Conservation (phyloP, 2,329 filamentous ascomycete species). For the Didymella keratinophila region DNA sequence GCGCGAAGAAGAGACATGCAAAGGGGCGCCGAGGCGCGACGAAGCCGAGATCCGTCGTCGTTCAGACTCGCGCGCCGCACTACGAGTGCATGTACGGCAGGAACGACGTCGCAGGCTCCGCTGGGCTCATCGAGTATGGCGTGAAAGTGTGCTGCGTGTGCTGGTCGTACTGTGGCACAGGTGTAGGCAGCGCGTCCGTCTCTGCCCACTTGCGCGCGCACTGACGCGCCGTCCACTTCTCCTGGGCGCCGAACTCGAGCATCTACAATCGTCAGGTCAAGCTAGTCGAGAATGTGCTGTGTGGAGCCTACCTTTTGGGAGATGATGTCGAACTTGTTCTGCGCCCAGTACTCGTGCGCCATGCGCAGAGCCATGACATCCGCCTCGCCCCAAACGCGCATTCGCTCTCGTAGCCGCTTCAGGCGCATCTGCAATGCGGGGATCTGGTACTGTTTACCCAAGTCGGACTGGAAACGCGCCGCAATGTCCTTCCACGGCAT, state of each 20-base stretch:
- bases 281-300: too few relatives aligned
- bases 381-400: constrained; percentile 61
- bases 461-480: constrained; percentile 57
- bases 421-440: constrained; percentile 64
- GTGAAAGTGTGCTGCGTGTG: constrained; percentile 42
- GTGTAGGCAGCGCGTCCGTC: constrained; percentile 41
- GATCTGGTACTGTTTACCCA: constrained; percentile 59
- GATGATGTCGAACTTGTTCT: constrained; percentile 63
- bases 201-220: constrained; percentile 62
- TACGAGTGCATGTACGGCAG: constrained; percentile 41
- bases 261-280: constrained; percentile 51
- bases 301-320: constrained; percentile 54
- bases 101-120: constrained; percentile 41
- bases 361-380: constrained; percentile 59
- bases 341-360: constrained; percentile 62
- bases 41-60: neutral
- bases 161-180: constrained; percentile 47
- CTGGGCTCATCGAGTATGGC: constrained; percentile 49
- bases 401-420: constrained; percentile 60
- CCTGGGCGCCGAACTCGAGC: constrained; percentile 59
- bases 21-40: neutral
- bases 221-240: constrained; percentile 60
- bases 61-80: neutral
- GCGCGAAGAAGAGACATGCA: neutral
- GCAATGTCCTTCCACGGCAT: constrained; percentile 65